These are phyloP conservation scores for Murraya koenigii DNA, from an alignment of 345 rosid species.

Conservation along the genomic window DNA sequence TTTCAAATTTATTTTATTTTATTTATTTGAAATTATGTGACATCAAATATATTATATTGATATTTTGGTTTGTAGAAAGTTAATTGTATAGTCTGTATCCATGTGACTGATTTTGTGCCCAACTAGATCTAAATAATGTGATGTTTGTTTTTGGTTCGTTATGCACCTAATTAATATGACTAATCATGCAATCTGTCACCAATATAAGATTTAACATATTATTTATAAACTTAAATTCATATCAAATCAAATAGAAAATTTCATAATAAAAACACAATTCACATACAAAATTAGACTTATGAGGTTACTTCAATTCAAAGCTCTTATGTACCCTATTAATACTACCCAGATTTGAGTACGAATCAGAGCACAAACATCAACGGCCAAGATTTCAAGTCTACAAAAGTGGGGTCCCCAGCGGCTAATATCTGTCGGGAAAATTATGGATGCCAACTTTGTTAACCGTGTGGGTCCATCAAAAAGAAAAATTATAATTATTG, in stretches of 20 bases:
- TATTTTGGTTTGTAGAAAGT: too few species aligned
- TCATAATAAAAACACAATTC: not conserved
- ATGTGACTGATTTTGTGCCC: not conserved
- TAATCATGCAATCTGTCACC: conserved; percentile 10
- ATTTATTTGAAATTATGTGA: too few species aligned
- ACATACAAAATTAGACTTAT: too few species aligned
- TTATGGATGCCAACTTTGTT: conserved; percentile 43
- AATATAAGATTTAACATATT: conserved; percentile 21
- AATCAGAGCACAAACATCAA: not conserved
- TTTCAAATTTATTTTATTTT: too few species aligned
- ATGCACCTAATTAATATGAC: not conserved
- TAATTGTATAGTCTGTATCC: not conserved
- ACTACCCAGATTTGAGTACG: not conserved
- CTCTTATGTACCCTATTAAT: conserved; percentile 3
- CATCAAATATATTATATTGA: too few species aligned
- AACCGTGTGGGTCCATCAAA: conserved; percentile 39
- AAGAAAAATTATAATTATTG: not conserved
- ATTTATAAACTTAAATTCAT: conserved; percentile 15
- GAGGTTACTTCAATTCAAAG: conserved; percentile 4
- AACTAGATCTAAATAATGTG: not conserved
- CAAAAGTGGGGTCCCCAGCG: conserved; percentile 34
- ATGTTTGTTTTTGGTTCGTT: not conserved
- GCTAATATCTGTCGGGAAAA: conserved; percentile 51
- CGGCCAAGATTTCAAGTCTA: not conserved
- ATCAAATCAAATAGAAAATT: conserved; percentile 14